A percentile compares a stretch with the other conserved stretches of the same genome.
phyloP scores from a whole-genome alignment of 805 yeast species.

The Candida tibetensis region DNA sequence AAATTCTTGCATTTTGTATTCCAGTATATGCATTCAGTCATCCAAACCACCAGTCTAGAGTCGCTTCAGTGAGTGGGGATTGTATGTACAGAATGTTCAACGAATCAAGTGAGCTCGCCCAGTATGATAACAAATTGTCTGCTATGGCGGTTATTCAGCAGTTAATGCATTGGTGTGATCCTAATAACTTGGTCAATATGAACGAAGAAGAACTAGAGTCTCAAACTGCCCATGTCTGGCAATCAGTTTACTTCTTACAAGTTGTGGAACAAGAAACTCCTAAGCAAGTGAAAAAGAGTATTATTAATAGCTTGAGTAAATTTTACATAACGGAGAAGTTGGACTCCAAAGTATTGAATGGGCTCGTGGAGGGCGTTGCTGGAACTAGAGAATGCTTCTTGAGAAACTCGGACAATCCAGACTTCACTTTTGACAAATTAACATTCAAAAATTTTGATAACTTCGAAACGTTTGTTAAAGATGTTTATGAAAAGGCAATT shows the following conservation, averaged over 20 bases:
- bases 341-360: constrained; percentile 28
- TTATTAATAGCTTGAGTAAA: constrained; percentile 50
- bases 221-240: constrained; percentile 55
- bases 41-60: constrained; percentile 61
- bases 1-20: constrained; percentile 79
- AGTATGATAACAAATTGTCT: constrained; percentile 28
- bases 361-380: constrained; percentile 31
- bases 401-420: constrained; percentile 19
- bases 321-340: constrained; percentile 33
- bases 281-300: constrained; percentile 50
- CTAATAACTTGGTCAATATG: constrained; percentile 56
- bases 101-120: constrained; percentile 31
- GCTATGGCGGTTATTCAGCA: constrained; percentile 58
- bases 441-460: constrained; percentile 31
- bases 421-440: constrained; percentile 31
- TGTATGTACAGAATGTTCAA: constrained; percentile 57
- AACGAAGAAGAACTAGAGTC: constrained; percentile 37
- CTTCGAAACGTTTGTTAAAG: constrained; percentile 26
- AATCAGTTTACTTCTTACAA: constrained; percentile 53
- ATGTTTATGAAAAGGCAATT: constrained; percentile 22
- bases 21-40: constrained; percentile 87
- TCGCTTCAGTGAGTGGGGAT: constrained; percentile 65
- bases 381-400: constrained; percentile 30
- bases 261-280: constrained; percentile 50
- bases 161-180: constrained; percentile 82